Conservation (phyloP, 495 filamentous ascomycete species). For the Neurospora sp. region DNA sequence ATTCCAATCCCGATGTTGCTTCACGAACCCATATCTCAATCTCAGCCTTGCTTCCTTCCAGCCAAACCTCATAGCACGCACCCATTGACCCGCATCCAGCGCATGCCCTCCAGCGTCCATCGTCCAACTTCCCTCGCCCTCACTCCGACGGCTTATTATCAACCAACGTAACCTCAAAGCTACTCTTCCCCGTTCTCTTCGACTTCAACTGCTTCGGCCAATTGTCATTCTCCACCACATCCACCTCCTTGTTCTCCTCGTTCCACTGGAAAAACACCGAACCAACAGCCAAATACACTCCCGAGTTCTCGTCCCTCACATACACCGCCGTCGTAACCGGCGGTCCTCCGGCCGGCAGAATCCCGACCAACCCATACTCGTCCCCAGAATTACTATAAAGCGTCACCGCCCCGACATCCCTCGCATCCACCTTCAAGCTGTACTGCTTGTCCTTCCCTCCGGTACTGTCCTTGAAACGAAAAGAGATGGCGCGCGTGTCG, state of each 20-base stretch:
- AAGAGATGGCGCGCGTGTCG: constrained; percentile 1
- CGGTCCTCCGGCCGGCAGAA: neutral
- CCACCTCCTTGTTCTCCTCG: neutral
- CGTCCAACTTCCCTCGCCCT: neutral
- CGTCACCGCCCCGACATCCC: neutral
- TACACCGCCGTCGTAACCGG: constrained; percentile 3
- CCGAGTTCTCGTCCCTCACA: neutral
- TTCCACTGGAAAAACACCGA: constrained; percentile 5
- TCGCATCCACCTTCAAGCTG: neutral
- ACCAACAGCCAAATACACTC: neutral
- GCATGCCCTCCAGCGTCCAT: neutral
- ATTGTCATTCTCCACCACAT: constrained; percentile 2
- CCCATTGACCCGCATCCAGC: neutral
- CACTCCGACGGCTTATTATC: constrained; percentile 3
- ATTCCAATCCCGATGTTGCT: too few relatives aligned
- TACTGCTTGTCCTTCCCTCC: neutral
- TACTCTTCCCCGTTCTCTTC: neutral
- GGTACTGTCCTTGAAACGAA: neutral
- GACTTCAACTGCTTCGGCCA: constrained; percentile 2
- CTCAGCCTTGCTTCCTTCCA: neutral
- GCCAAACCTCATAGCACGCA: neutral
- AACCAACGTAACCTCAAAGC: constrained; percentile 3
- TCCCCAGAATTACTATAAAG: neutral
- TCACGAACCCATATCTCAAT: neutral
- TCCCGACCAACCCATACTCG: neutral